A percentile compares a stretch with the other conserved stretches of the same genome.
Conservation (phyloP, 2,329 filamentous ascomycete genomes). For the Chrysoporthe austroafricana region DNA sequence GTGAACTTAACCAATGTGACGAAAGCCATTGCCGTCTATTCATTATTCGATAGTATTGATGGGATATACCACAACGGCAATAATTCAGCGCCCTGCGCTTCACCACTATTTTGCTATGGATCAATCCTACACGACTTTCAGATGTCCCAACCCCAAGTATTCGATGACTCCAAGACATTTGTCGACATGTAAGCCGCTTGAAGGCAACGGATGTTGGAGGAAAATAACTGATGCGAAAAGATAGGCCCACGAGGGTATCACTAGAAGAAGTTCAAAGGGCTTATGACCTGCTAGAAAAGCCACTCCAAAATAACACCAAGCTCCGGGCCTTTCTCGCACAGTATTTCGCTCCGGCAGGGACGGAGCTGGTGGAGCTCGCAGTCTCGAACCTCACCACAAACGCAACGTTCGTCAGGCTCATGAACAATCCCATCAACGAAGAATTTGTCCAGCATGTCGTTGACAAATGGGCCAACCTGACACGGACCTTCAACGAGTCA, state of each 20-base stretch:
- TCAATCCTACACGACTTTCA: slow-evolving; percentile 65
- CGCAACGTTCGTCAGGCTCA: slow-evolving; percentile 59
- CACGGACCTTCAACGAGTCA: slow-evolving; percentile 59
- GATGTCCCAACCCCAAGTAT: slow-evolving; percentile 59
- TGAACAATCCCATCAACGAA: slow-evolving; percentile 61
- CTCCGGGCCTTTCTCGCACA: slow-evolving; percentile 64
- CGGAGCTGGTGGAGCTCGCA: slow-evolving; percentile 62
- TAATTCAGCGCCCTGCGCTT: slow-evolving; percentile 67
- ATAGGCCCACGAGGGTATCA: slow-evolving; percentile 62
- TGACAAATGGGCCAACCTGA: slow-evolving; percentile 71
- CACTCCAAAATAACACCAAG: slow-evolving; percentile 65
- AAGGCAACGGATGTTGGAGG: neutral
- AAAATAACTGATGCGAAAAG: slow-evolving; percentile 4
- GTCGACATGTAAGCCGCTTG: slow-evolving; percentile 64
- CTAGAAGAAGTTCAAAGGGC: slow-evolving; percentile 64
- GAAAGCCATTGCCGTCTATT: neutral
- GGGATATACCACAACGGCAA: slow-evolving; percentile 64
- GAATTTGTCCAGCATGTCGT: slow-evolving; percentile 68
- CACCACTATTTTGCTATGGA: slow-evolving; percentile 69
- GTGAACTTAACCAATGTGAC: neutral
- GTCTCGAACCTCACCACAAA: slow-evolving; percentile 56
- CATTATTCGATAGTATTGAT: slow-evolving; percentile 33
- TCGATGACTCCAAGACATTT: slow-evolving; percentile 71
- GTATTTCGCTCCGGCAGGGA: slow-evolving; percentile 67
- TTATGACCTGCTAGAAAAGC: slow-evolving; percentile 62